Base-by-base conservation (phyloP, 176 grass and related monocot species). In the Coix lacrymajobi region DNA sequence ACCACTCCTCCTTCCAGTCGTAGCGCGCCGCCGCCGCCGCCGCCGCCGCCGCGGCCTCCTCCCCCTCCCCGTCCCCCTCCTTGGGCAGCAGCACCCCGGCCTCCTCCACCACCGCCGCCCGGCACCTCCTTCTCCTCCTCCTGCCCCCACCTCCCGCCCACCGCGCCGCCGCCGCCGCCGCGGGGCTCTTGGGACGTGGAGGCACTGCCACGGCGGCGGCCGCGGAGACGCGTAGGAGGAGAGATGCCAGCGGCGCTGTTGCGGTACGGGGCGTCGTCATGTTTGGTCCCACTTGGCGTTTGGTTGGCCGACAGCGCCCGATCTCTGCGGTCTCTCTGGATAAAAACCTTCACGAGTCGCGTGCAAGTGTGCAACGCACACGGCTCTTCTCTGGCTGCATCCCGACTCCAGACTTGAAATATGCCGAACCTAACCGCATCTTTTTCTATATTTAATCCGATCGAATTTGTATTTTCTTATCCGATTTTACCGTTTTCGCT, bases 1-100 rank as follows among this genome's bases (percentile, higher is more conserved):
- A 98, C 96, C 96, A 98, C 79, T 98, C 96, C 80, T 98, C 89
- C 86, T 49, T 91, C 96, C 93, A 93, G 63, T 93, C 91, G 78
- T 98, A 98, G 28, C 81, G 78, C 12, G 15, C 87, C 22, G 57
- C 85, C 60, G 48, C 78, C 65, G 64, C 77, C 3, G 9, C 70
- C 16, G 25, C 30, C 24, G 58, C 56, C 40, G 37, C 56, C 30
- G 46, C 75, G 29, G 19, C 81, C 14, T 83, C 90, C 85, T 65
- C 88, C 7, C 88, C 90, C 44, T 84, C 75, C 36, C 20, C 81
- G 5, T 87, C 89, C 85, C 65, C 90, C 5, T 93, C 92, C 79
- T 84, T 63, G 36, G 91, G 89, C 11, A 88, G 45, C 62, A 98
- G 78, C 44, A 87, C 85, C 43, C 90, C 90, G 85, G 89, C 71